Base-by-base conservation (phyloP, 2,329 filamentous ascomycete species). In the Epichloe sp. region DNA sequence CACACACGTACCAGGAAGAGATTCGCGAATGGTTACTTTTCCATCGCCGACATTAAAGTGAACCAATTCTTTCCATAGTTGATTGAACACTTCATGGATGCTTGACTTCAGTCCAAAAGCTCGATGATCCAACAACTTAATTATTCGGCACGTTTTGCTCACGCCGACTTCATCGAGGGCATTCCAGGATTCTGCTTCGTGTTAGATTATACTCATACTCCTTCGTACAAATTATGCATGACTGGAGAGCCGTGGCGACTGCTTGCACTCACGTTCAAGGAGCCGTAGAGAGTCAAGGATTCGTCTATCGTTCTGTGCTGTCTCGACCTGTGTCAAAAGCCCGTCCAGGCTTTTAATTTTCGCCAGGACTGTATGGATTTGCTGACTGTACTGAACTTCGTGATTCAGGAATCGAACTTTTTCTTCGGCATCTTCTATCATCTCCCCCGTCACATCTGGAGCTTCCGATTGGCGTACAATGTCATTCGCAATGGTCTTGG, bases 401-500 rank as follows among this genome's bases (percentile, higher is more conserved):
- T 71, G 72, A 31, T 70, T 68, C 2, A 85, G 65, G 54, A 83
- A 82, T n/a, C 70, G 68, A 10, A 74, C 71, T 58, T 74, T 78
- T 21, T 73, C 70, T 49, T 78, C 74, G 8, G 76, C 76, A 46
- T 79, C 72, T 34, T 73, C 62, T 38, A 77, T 71, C 2, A 72
- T 65, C 56, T 77, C 71, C 3, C 79, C 79, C 0, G 75, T 76
- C 1, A 74, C 66, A 47, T 72, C 72, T 1, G 77, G 77, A 2
- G 74, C 79, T 61, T 91, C 85, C 49, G 89, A 83, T 60, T 88
- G 80, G 44, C 82, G 78, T 5, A 91, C 78, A 53, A 97, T 94
- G 52, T 89, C 82, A 60, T 83, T 83, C 21, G 91, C 89, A 37
- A 89, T 82, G 15, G 79, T 77, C 60, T 88, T 84, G 23, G 88